Evolutionary conservation across 345 rosid species (phyloP), one percentile per base, ranked within the genome.

Genomic region (Lepidium didymum): DNA sequence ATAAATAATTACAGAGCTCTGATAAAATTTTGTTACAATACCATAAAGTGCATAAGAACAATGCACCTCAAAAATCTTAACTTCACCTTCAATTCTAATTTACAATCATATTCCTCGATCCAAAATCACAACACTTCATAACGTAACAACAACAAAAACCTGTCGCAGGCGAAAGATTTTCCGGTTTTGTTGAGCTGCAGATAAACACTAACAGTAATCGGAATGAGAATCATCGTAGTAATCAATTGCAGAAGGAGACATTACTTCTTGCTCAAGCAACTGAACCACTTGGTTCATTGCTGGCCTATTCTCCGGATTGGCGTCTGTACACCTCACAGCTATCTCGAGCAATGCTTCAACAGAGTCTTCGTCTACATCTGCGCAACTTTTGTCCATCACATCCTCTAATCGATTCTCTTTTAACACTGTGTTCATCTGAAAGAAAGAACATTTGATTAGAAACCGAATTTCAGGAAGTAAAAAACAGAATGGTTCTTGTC

Each of bases 181-280:
- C 55, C 29, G 29, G 63, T 27, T 25, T 10, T 8, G 6, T 44
- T 6, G 11, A 8, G 57, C 53, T n/a, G 12, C 4, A 21, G 54
- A n/a, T 34, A 58, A 31, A 9, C 56, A 21, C 41, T 70, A 84
- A 62, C 89, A 83, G 73, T 81, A 85, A 70, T 88, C 97, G 2
- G 97, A 93, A 1, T 93, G 96, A 34, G 98, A 90, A 75, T 83
- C 96, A 51, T 73, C 78, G 4, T 86, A 93, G 77, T 84, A 86
- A 53, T 93, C 96, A 10, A 90, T 87, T 1, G 62, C 72, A 1
- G 90, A 87, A 47, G 98, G 97, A 5, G 97, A 87, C 90, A 90
- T 79, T 44, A 88, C 81, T 76, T 93, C 98, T 81, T 90, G 98
- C 75, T 90, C 98, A 8, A 90, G 90, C 72, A 90, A 73, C 86